A percentile compares a stretch with the other conserved stretches of the same genome.
These are phyloP conservation scores for Fusarium devonianum DNA, from an alignment of 2,329 filamentous ascomycete species.

Conservation along the genomic window DNA sequence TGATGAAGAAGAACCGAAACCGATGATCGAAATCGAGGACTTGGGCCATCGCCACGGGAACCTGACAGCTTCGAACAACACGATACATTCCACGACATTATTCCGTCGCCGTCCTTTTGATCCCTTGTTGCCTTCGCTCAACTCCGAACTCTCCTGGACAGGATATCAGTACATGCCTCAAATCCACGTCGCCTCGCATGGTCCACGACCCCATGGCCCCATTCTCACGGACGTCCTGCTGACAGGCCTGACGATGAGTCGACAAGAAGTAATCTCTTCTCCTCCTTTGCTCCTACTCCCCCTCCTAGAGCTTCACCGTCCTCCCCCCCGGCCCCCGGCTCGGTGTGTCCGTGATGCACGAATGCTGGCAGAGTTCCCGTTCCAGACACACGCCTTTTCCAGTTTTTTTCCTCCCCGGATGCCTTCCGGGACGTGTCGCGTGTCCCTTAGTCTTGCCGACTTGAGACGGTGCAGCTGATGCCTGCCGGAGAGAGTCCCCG, in stretches of 20 bases:
- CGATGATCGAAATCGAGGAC: not conserved
- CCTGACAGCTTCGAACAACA: not conserved
- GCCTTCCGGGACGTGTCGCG: conserved; percentile 8
- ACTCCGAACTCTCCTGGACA: not conserved
- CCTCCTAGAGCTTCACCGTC: conserved; percentile 3
- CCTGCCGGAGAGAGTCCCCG: conserved; percentile 8
- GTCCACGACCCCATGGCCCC: conserved; percentile 24
- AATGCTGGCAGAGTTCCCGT: conserved; percentile 21
- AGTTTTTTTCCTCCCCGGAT: too few species aligned
- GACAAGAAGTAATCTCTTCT: conserved; percentile 13
- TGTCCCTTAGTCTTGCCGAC: too few species aligned
- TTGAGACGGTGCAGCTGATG: conserved; percentile 11
- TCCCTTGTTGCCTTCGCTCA: not conserved
- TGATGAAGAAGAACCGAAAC: not conserved
- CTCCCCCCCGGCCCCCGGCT: conserved; percentile 28
- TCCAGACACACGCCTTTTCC: conserved; percentile 25
- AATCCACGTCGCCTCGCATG: conserved; percentile 11
- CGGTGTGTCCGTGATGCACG: conserved; percentile 9
- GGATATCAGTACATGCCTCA: conserved; percentile 29
- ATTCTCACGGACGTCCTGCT: conserved; percentile 20
- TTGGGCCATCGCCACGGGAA: not conserved
- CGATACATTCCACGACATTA: not conserved
- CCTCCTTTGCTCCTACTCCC: too few species aligned
- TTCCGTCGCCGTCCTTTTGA: conserved; percentile 7
- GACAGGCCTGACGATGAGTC: conserved; percentile 20